Evolutionary conservation across 306 rosid species (phyloP).

Genomic region (Geum urbanum): DNA sequence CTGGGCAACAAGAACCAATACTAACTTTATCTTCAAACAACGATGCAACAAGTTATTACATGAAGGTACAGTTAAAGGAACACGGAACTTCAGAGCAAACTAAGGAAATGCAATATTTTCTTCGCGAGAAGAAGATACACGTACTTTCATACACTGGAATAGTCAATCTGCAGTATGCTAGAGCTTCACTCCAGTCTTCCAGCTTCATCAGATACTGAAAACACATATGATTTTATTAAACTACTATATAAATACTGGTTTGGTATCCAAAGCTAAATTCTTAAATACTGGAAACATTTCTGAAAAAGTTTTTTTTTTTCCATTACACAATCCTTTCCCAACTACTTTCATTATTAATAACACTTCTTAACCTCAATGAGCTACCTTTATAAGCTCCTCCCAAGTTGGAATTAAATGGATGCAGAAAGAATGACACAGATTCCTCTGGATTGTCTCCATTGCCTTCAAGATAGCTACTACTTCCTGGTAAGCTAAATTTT

Average conservation of each 20-base stretch:
- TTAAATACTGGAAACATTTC: background rate
- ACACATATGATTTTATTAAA: constrained; percentile 1
- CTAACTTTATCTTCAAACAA: background rate
- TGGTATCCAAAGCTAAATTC: background rate
- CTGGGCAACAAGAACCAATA: background rate
- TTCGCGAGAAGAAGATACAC: constrained; percentile 11
- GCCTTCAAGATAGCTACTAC: constrained; percentile 42
- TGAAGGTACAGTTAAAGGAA: constrained; percentile 18
- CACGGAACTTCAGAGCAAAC: too few relatives aligned
- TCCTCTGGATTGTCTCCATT: constrained; percentile 59
- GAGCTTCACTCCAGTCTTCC: constrained; percentile 79
- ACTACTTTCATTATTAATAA: background rate
- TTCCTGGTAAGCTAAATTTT: constrained; percentile 48
- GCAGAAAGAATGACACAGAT: constrained; percentile 63
- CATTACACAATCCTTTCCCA: background rate
- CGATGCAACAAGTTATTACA: constrained; percentile 18
- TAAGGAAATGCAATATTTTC: background rate
- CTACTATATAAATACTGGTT: background rate
- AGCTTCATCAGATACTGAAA: constrained; percentile 78
- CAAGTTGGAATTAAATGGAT: constrained; percentile 72
- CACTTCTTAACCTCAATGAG: constrained; percentile 13
- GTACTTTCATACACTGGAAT: constrained; percentile 79
- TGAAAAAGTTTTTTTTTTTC: background rate
- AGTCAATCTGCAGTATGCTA: constrained; percentile 76
- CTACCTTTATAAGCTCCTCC: constrained; percentile 73